Base-by-base conservation (phyloP, 441 rosid genomes). In the Flueggea neowawraea region DNA sequence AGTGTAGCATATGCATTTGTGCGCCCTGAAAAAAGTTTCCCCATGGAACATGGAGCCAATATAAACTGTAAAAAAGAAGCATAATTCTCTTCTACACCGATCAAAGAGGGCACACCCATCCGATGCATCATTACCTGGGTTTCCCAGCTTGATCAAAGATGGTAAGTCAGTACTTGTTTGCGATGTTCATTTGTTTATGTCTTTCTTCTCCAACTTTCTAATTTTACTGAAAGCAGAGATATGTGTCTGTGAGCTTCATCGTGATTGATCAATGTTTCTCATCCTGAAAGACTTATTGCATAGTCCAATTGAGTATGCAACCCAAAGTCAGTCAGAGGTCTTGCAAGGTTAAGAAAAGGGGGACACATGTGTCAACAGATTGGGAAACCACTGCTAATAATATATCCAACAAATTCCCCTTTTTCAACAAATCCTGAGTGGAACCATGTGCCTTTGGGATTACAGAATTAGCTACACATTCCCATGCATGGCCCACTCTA, bases 281-380 rank as follows among this genome's bases (percentile, higher is more conserved):
- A 59, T 31, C 11, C 6, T 62, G 31, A 28, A 65, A 73, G 75
- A 65, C 57, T 52, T 66, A 49, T 45, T 62, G 58, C 69, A 28
- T 57, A 56, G 65, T 56, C 55, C 65, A 36, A 16, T 55, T 51
- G 64, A 75, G 44, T 13, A 60, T 52, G 44, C 63, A 54, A 6
- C 61, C 55, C 60, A 16, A 65, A 57, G 64, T 55, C 71, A 48
- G 44, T 44, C 54, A 33, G 80, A 67, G 84, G 84, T 82, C 82
- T 78, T 75, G 51, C 87, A 82, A 84, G 83, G 82, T 75, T 87
- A 84, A 86, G 85, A 82, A 73, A 61, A 62, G 6, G 28, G 57
- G 65, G 54, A 49, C 64, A 60, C 15, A 4, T 55, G 56, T 54
- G 31, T 59, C n/a, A 17, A 62, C 52, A 64, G 58, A 54, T 54